Evolutionary conservation across 371 early-diverging fungal genomes (phyloP), one percentile per base, ranked within the genome.

Genomic region (Fennellomyces sp.): DNA sequence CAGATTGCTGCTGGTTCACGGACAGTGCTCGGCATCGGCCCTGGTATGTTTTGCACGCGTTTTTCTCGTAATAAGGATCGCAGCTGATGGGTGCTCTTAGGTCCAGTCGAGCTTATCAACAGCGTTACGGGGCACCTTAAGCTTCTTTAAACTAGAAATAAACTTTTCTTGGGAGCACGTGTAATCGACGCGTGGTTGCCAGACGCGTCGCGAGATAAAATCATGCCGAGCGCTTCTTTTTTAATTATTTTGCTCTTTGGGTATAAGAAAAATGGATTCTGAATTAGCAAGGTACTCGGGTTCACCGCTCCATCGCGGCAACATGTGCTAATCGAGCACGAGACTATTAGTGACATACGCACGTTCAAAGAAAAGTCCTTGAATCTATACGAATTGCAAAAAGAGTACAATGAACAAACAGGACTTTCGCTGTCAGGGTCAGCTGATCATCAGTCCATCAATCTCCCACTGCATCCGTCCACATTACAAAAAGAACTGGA

Each of bases 1-100:
- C 99, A 99, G 76, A 95, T 99, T 60, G 95, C 92, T 7, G 89
- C 97, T 25, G 97, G 97, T 19, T 93, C 98, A 17, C 79, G 90
- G 30, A 99, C 99, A 0, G 99, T 99, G 5, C 77, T 97, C 29
- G 98, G 95, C 11, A 89, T 99, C 63, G 99, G 99, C 6, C 99
- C 99, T 38, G 96, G 90, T 87, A 75, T 69, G 47, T 39, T 8
- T 25, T 50, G 13, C 15, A 31, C 29, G 3, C 8, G 5, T 19
- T 23, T 45, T 19, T 21, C n/a, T n/a, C n/a, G n/a, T n/a, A n/a
- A n/a, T n/a, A n/a, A n/a, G n/a, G n/a, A n/a, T n/a, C n/a, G n/a
- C n/a, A n/a, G n/a, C n/a, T n/a, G n/a, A n/a, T n/a, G n/a, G n/a
- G n/a, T n/a, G n/a, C n/a, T n/a, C n/a, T n/a, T 69, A 87, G 89